Evolutionary conservation across 2,329 filamentous ascomycete species (phyloP), one percentile per base, ranked within the genome.

Genomic region (Lecanicillium sp.): DNA sequence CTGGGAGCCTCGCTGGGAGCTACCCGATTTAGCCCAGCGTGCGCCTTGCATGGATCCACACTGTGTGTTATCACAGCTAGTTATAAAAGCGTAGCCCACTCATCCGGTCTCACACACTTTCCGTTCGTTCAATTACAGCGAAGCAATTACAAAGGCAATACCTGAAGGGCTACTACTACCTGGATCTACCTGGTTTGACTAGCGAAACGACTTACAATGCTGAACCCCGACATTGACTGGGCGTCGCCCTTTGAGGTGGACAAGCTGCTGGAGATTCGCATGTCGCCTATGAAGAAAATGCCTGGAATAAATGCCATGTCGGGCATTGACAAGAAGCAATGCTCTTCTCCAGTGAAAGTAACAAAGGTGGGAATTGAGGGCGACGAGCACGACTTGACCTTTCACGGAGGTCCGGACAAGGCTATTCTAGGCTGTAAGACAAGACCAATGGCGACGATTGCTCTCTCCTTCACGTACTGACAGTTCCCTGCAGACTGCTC

Each of bases 341-440:
- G 68, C 6, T 22, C 56, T 2, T 68, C 62, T 0, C 65, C 66
- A 0, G 59, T 77, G 3, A 53, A 60, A 3, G 64, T 79, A 27
- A 60, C 55, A 3, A 60, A 57, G 15, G 48, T 68, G 3, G 79
- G 79, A 0, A 66, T 81, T 12, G 65, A 71, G 13, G 68, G 60
- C 5, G 79, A 83, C 44, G 74, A 81, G 49, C 78, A 82, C 41
- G 76, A 80, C 38, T 69, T 66, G 18, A 72, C 69, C 1, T 75
- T 77, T 37, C 79, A 83, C 42, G 77, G 77, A 6, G 77, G 77
- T 1, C 55, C 60, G 0, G 79, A 84, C 43, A 83, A 82, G 54
- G 79, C 79, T 0, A 62, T 84, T 9, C 69, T 79, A 22, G 71
- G 67, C 10, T 76, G 71, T 72, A 51, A 58, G 69, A 58, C 17